Conservation (phyloP, 345 rosid species). For the Moringa oleifera region DNA sequence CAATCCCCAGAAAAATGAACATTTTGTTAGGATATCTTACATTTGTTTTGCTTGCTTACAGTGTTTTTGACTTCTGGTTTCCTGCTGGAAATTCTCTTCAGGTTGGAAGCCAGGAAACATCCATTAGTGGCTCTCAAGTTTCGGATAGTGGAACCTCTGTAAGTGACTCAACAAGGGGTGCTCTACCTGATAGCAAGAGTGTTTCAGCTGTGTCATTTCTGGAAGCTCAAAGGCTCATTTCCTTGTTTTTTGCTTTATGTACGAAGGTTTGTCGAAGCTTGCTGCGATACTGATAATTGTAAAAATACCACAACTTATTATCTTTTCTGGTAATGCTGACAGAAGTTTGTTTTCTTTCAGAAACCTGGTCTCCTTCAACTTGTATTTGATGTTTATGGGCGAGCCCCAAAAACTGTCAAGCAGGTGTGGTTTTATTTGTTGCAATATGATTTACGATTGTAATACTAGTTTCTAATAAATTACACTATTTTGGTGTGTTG, state of each 20-base stretch:
- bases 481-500: neutral
- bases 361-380: slow-evolving; percentile 81
- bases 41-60: slow-evolving; percentile 4
- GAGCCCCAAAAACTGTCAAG: slow-evolving; percentile 74
- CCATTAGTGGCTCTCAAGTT: slow-evolving; percentile 44
- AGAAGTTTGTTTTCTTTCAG: slow-evolving; percentile 35
- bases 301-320: slow-evolving; percentile 1
- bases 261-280: slow-evolving; percentile 56
- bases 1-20: too few species aligned
- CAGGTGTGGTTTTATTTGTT: slow-evolving; percentile 45
- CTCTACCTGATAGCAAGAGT: slow-evolving; percentile 35
- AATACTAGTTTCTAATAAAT: neutral
- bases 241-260: slow-evolving; percentile 89
- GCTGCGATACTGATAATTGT: slow-evolving; percentile 12
- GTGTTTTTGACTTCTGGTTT: slow-evolving; percentile 12
- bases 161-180: slow-evolving; percentile 32
- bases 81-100: slow-evolving; percentile 27
- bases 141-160: slow-evolving; percentile 45
- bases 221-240: slow-evolving; percentile 83
- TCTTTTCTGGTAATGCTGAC: slow-evolving; percentile 21
- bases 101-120: slow-evolving; percentile 52
- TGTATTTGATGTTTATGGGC: slow-evolving; percentile 67
- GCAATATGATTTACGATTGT: neutral
- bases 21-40: neutral
- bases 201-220: slow-evolving; percentile 49